A percentile compares a stretch with the other conserved stretches of the same genome.
Evolutionary conservation across 2,329 filamentous ascomycete genomes (phyloP).

Genomic region (Ophiosphaerella narmari): DNA sequence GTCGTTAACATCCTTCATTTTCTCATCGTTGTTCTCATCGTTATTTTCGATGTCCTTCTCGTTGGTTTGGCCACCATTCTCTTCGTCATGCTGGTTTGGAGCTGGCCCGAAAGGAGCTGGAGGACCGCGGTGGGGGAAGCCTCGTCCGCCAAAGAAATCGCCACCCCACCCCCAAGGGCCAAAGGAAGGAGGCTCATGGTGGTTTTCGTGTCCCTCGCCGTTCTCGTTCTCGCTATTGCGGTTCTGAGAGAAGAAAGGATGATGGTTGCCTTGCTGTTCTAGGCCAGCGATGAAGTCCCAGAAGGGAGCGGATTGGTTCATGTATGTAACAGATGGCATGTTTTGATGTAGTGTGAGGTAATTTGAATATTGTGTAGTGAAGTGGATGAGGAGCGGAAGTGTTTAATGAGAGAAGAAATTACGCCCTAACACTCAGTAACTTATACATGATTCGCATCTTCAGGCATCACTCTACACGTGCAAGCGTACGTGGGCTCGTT

Average conservation of each 20-base stretch:
- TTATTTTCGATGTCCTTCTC: constrained; percentile 9
- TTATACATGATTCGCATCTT: constrained; percentile 29
- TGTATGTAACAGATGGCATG: constrained; percentile 60
- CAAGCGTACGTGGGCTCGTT: constrained; percentile 31
- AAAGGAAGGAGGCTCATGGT: constrained; percentile 21
- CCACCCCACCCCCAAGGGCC: constrained; percentile 43
- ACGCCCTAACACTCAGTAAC: constrained; percentile 12
- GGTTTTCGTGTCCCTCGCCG: constrained; percentile 20
- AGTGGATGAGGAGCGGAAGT: constrained; percentile 5
- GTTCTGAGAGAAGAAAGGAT: constrained; percentile 52
- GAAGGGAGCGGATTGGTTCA: constrained; percentile 59
- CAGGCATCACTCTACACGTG: constrained; percentile 39
- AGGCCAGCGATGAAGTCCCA: constrained; percentile 61
- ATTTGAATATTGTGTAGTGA: constrained; percentile 8
- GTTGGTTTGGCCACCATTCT: constrained; percentile 9
- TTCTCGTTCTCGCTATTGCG: constrained; percentile 33
- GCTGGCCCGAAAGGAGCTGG: constrained; percentile 25
- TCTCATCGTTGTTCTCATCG: constrained; percentile 16
- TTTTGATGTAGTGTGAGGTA: not conserved
- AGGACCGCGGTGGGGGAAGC: constrained; percentile 36
- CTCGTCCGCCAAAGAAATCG: constrained; percentile 31
- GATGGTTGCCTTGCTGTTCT: constrained; percentile 51
- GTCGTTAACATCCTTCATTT: constrained; percentile 22
- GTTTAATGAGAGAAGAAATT: constrained; percentile 9
- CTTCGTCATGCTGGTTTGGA: constrained; percentile 24